Conservation (phyloP, 345 rosid genomes). For the Melaleuca alternifolia region DNA sequence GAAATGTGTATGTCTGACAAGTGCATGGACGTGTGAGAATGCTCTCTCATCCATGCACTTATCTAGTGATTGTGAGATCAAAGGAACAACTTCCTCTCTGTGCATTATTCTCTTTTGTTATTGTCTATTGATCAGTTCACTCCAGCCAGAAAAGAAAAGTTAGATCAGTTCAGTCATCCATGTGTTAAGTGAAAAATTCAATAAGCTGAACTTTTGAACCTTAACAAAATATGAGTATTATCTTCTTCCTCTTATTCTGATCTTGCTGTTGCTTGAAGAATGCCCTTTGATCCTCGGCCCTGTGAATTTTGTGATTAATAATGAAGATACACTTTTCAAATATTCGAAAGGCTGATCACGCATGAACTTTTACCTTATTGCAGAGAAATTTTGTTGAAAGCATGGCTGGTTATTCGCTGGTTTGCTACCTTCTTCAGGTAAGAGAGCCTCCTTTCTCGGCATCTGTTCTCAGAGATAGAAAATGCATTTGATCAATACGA, state of each 20-base stretch:
- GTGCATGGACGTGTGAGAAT: background rate
- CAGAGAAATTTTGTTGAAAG: slow-evolving; percentile 99
- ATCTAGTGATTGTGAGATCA: background rate
- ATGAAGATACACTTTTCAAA: background rate
- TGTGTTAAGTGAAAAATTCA: background rate
- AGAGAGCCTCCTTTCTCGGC: background rate
- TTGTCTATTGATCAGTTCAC: background rate
- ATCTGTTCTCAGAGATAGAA: background rate
- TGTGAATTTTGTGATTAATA: background rate
- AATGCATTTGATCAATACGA: background rate
- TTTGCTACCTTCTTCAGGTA: slow-evolving; percentile 98
- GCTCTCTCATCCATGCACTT: background rate
- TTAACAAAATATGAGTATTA: background rate
- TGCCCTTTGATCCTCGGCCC: background rate
- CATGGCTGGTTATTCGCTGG: slow-evolving; percentile 99
- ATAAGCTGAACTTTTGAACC: background rate
- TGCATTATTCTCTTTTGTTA: background rate
- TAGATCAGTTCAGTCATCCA: background rate
- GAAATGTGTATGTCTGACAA: background rate
- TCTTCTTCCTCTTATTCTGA: background rate
- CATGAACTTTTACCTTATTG: slow-evolving; percentile 6
- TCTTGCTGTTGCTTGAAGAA: background rate
- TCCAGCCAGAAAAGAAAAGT: background rate
- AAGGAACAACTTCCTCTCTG: background rate
- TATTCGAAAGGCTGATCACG: background rate